Conservation (phyloP, 1,139 yeast species). For the Lodderomyces metapsilosis region DNA sequence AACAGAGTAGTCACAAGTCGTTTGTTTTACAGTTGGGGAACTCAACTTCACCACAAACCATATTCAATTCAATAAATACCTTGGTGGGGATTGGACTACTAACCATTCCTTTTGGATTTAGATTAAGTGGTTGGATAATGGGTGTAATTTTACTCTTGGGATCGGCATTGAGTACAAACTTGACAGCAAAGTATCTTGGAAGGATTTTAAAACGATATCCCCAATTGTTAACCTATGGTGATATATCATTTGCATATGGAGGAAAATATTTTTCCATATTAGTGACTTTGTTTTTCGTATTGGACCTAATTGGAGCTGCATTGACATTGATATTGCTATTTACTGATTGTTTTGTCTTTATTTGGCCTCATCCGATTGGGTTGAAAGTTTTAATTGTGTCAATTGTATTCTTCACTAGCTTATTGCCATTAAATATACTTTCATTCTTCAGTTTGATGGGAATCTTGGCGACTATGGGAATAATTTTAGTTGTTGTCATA, state of each 20-base stretch:
- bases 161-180: conserved; percentile 63
- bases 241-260: conserved; percentile 45
- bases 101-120: conserved; percentile 78
- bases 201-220: conserved; percentile 29
- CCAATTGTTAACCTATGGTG: conserved; percentile 39
- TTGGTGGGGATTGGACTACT: conserved; percentile 84
- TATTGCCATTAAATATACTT: conserved; percentile 69
- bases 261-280: conserved; percentile 50
- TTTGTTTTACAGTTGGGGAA: conserved; percentile 21
- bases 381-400: conserved; percentile 54
- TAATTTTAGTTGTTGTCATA: conserved; percentile 54
- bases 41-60: conserved; percentile 78
- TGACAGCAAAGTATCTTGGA: conserved; percentile 61
- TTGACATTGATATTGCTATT: conserved; percentile 74
- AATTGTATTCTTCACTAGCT: conserved; percentile 57
- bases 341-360: conserved; percentile 75
- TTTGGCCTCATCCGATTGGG: conserved; percentile 51
- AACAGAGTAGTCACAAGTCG: conserved; percentile 11
- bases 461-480: conserved; percentile 64
- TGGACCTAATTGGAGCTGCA: conserved; percentile 78
- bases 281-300: conserved; percentile 68
- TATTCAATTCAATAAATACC: conserved; percentile 84
- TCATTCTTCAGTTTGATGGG: conserved; percentile 76
- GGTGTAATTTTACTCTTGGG: conserved; percentile 55
- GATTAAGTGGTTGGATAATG: conserved; percentile 74